phyloP scores from a whole-genome alignment of 176 grass and related monocot genomes.

The Alloteropsis semialata region DNA sequence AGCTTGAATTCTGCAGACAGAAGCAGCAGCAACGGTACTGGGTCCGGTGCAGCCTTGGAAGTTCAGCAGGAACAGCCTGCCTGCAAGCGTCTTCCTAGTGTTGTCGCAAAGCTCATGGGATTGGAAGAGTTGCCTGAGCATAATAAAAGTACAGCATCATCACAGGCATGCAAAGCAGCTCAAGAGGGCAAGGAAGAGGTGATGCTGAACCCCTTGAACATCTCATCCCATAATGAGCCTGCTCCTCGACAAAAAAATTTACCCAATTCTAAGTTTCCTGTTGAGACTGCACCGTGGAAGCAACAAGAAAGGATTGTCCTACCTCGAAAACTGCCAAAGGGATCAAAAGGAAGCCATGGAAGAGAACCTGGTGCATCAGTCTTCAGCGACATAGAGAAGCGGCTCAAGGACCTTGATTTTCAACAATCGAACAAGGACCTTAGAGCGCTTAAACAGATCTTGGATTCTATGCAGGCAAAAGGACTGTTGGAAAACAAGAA shows the following conservation, averaged over 20 bases:
- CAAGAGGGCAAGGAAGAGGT: constrained; percentile 45
- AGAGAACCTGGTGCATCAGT: constrained; percentile 63
- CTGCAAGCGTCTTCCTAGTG: constrained; percentile 55
- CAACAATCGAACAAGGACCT: constrained; percentile 77
- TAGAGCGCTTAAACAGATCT: constrained; percentile 85
- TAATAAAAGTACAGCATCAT: constrained; percentile 37
- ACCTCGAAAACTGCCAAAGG: constrained; percentile 57
- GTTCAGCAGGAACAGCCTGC: constrained; percentile 44
- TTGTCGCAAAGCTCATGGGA: constrained; percentile 97
- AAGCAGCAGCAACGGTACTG: constrained; percentile 22
- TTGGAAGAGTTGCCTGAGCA: constrained; percentile 65
- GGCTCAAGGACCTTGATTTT: constrained; percentile 85
- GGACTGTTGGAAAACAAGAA: constrained; percentile 74
- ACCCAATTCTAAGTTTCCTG: constrained; percentile 63
- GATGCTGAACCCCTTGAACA: constrained; percentile 28
- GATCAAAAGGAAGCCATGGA: constrained; percentile 38
- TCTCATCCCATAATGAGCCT: constrained; percentile 32
- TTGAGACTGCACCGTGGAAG: constrained; percentile 80
- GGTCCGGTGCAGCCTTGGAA: constrained; percentile 15
- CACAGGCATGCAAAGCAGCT: constrained; percentile 29
- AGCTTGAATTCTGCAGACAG: constrained; percentile 43
- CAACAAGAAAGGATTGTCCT: constrained; percentile 68
- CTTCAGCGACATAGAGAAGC: constrained; percentile 89
- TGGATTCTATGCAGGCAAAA: constrained; percentile 91
- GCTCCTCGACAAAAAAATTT: constrained; percentile 32